Conservation (phyloP, 495 filamentous ascomycete species). For the Talaromyces proteolyticus region DNA sequence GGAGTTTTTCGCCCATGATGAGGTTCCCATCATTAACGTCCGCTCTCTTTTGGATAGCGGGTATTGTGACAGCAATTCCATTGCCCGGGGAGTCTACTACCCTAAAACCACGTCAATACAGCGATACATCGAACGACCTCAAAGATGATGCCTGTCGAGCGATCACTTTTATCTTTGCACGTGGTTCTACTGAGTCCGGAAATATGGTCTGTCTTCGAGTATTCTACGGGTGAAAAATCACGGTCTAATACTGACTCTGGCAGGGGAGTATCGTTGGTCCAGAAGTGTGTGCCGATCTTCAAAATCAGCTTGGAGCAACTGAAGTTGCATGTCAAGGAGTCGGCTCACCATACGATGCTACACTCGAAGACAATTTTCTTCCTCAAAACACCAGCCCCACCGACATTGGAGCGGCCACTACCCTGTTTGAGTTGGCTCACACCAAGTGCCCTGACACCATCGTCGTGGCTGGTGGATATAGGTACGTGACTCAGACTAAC, state of each 20-base stretch:
- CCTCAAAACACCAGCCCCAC: slow-evolving; percentile 21
- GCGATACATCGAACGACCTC: slow-evolving; percentile 29
- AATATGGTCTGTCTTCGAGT: slow-evolving; percentile 38
- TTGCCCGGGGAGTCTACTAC: not conserved
- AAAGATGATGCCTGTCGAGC: slow-evolving; percentile 33
- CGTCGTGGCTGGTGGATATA: slow-evolving; percentile 49
- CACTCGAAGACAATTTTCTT: slow-evolving; percentile 18
- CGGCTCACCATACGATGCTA: slow-evolving; percentile 26
- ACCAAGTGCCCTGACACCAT: slow-evolving; percentile 47
- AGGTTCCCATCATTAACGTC: not conserved
- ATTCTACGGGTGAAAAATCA: not conserved
- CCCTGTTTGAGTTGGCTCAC: slow-evolving; percentile 29
- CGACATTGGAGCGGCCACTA: slow-evolving; percentile 36
- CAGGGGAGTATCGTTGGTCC: slow-evolving; percentile 38
- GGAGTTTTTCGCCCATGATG: not conserved
- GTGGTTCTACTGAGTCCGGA: slow-evolving; percentile 41
- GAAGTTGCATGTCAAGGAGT: slow-evolving; percentile 30
- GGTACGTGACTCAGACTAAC: slow-evolving; percentile 9
- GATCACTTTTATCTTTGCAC: slow-evolving; percentile 47
- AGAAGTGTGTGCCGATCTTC: slow-evolving; percentile 25
- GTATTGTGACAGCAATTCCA: not conserved
- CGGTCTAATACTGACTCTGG: slow-evolving; percentile 4
- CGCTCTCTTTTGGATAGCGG: not conserved
- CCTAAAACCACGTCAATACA: not conserved
- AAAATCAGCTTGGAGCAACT: slow-evolving; percentile 12